Conservation (phyloP, 306 rosid species). For the Oxytropis ochrocephala region DNA sequence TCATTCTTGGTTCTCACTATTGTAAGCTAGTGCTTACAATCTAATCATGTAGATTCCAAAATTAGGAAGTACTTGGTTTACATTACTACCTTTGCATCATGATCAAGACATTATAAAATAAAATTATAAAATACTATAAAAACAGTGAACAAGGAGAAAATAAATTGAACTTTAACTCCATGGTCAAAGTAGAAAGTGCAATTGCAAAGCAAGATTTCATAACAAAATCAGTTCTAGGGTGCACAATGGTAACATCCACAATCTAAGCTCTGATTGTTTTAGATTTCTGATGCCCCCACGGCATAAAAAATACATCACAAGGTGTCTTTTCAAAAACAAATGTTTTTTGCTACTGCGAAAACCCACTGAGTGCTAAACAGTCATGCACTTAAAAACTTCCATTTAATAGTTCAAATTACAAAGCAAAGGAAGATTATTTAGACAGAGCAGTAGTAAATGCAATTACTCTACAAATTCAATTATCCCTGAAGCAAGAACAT, state of each 20-base stretch:
- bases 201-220: conserved; percentile 4
- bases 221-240: neutral
- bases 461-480: conserved; percentile 8
- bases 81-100: neutral
- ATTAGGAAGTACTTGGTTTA: neutral
- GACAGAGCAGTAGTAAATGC: conserved; percentile 10
- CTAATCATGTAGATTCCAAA: neutral
- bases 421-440: neutral
- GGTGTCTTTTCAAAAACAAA: neutral
- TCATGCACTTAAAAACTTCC: neutral
- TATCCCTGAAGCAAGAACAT: conserved; percentile 11
- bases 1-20: neutral
- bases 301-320: neutral
- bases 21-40: conserved; percentile 8
- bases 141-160: neutral
- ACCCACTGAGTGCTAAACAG: neutral
- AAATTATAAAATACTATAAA: neutral
- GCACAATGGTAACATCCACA: neutral
- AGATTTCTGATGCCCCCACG: neutral
- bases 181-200: neutral
- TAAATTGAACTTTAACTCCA: neutral
- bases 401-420: conserved; percentile 5
- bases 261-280: neutral
- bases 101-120: neutral
- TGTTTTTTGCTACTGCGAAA: neutral